Conservation (phyloP, 805 yeast species). For the Metschnikowia sp. region DNA sequence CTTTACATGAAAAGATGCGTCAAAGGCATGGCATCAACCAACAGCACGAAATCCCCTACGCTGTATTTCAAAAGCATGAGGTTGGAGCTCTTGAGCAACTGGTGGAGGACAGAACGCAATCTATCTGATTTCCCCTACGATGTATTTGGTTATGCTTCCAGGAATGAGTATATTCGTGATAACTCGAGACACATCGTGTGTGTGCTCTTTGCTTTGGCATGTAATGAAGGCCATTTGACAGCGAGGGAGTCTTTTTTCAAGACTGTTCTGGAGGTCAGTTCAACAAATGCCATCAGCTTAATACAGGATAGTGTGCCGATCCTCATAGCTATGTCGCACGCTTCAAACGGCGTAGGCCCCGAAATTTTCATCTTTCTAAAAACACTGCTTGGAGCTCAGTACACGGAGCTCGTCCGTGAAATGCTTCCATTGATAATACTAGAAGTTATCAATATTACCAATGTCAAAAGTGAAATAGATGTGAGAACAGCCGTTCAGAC, state of each 20-base stretch:
- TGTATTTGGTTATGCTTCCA: slow-evolving; percentile 34
- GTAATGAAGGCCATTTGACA: slow-evolving; percentile 11
- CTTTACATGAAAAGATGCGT: slow-evolving; percentile 30
- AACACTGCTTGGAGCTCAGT: slow-evolving; percentile 17
- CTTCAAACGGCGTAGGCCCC: slow-evolving; percentile 36
- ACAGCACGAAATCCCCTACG: slow-evolving; percentile 11
- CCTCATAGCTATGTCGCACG: slow-evolving; percentile 44
- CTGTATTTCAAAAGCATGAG: slow-evolving; percentile 29
- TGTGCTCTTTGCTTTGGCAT: slow-evolving; percentile 21
- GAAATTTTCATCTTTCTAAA: slow-evolving; percentile 23
- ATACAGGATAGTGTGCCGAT: slow-evolving; percentile 32
- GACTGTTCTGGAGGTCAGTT: slow-evolving; percentile 14
- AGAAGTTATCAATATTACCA: slow-evolving; percentile 39
- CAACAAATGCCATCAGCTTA: slow-evolving; percentile 17
- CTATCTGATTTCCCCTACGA: slow-evolving; percentile 38
- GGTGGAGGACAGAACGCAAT: slow-evolving; percentile 36
- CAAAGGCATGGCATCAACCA: slow-evolving; percentile 17
- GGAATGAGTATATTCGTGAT: slow-evolving; percentile 27
- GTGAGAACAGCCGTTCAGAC: slow-evolving; percentile 3
- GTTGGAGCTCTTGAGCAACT: slow-evolving; percentile 38
- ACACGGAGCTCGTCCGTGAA: slow-evolving; percentile 21
- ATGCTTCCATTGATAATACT: slow-evolving; percentile 31
- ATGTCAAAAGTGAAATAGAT: slow-evolving; percentile 30
- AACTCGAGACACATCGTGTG: slow-evolving; percentile 41
- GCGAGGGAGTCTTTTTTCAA: background rate